Evolutionary conservation across 2,329 filamentous ascomycete species (phyloP), one percentile per base, ranked within the genome.

Genomic region (Fusarium austroafricanum): DNA sequence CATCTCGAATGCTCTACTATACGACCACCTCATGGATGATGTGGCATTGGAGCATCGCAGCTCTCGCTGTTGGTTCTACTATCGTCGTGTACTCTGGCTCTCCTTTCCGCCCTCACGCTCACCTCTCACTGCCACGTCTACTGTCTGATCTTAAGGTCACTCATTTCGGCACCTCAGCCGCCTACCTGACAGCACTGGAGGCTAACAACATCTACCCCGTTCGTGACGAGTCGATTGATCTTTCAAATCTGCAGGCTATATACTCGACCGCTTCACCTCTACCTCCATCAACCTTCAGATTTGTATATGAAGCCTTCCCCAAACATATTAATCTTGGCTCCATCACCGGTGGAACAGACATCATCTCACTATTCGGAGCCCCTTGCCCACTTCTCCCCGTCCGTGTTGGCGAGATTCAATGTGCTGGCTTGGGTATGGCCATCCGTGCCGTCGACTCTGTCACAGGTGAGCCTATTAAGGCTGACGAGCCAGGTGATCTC

Each of bases 1-100:
- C 84, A 3, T 92, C 94, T 40, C 87, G 90, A 20, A 85, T 97
- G 75, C 92, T 97, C 78, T 97, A 97, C 82, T 97, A 94, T 81
- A 97, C 94, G 2, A 97, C 94, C 5, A 94, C 91, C 12, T 96
- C 93, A 0, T 97, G 94, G 96, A 98, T 99, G 94, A 98, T 98
- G 95, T 97, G 94, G 94, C 95, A 98, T 78, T 98, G 95, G 94
- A 90, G 94, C 39, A 87, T 97, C 20, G 95, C 93, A 2, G 93
- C 90, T 8, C 88, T 98, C 6, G 92, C 94, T 11, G 90, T 89
- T 29, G 95, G 95, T 53, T 87, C 92, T 12, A 95, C 93, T 0
- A 83, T 98, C 14, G 86, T 98, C 20, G 85, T 98, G 6, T 99
- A 97, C 79, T 93, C 97, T 53, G 96, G 96, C 46, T 97, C 93